Base-by-base conservation (phyloP, 768 basidiomycete genomes). In the Kockovaella imperatae region DNA sequence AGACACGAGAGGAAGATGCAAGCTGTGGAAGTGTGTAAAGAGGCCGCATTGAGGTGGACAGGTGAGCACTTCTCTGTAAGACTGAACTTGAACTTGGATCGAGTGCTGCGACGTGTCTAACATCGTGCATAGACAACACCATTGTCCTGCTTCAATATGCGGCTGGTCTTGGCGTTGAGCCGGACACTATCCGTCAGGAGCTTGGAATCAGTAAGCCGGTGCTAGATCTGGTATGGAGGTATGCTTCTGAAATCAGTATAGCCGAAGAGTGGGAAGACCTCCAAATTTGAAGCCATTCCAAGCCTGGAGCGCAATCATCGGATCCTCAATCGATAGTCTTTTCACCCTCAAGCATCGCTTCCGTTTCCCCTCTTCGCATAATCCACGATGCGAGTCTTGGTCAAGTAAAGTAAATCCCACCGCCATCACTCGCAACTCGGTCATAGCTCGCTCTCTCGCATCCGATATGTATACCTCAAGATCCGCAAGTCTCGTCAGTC, bases 31-130 rank as follows among this genome's bases (percentile, higher is more conserved):
- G 75, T 90, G 13, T 87, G 85, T 3, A 86, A 83, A 53, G 87
- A 93, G 64, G 88, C 87, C 11, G 79, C 83, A 11, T 66, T 83
- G 20, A 80, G 87, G 13, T 90, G 88, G 86, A 96, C 90, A 29
- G 90, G 90, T 91, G 56, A 48, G 80, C 71, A 23, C 14, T n/a
- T 30, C 31, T 32, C n/a, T 31, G n/a, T 32, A 35, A 11, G n/a
- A 45, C 13, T 31, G 24, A n/a, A 6, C 43, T 5, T 13, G 6
- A 30, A 30, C 28, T 30, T 45, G 7, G 34, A 7, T 5, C 11
- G 36, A 10, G 36, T 13, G 10, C 36, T 39, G 7, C 28, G 30
- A 5, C 6, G 18, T 13, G 31, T 3, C 23, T n/a, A n/a, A n/a
- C 20, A 30, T 29, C 5, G 3, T 35, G 18, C 44, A 35, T 31